Conservation (phyloP, 306 rosid genomes). For the Sesbania bispinosa region DNA sequence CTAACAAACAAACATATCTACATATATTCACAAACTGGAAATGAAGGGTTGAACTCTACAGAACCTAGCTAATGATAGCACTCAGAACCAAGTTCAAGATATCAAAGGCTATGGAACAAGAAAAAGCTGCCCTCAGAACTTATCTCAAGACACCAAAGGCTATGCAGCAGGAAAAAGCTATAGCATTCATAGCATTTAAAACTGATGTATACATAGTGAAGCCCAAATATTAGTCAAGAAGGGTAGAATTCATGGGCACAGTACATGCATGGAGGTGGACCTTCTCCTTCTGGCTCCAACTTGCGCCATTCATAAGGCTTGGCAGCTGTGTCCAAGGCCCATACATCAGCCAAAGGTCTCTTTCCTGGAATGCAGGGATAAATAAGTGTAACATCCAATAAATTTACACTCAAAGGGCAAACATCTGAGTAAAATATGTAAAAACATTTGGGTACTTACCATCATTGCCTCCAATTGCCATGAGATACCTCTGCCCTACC, state of each 20-base stretch:
- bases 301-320: conserved; percentile 99
- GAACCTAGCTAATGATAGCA: not conserved
- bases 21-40: conserved; percentile 7
- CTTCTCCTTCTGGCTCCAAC: conserved; percentile 99
- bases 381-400: conserved; percentile 15
- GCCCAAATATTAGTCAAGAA: conserved; percentile 9
- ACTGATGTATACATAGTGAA: not conserved
- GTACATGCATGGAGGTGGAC: conserved; percentile 99
- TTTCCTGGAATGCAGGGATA: conserved; percentile 64
- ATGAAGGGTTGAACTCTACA: not conserved
- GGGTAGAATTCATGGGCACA: conserved; percentile 25
- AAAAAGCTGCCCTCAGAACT: not conserved
- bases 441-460: conserved; percentile 46
- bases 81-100: conserved; percentile 16
- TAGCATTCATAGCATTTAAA: not conserved
- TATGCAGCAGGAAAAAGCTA: not conserved
- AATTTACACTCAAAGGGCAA: conserved; percentile 10
- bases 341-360: conserved; percentile 99
- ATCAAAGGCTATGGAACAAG: no score
- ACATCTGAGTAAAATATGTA: conserved; percentile 6
- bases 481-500: conserved; percentile 99
- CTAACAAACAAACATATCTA: not conserved
- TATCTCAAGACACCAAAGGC: conserved; percentile 19
- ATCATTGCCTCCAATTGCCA: conserved; percentile 99
- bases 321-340: conserved; percentile 99